Percentiles rank a stretch among this genome's conserved stretches.
Evolutionary conservation across 2,329 filamentous ascomycete species (phyloP).

Genomic region (Neofusicoccum sp.): DNA sequence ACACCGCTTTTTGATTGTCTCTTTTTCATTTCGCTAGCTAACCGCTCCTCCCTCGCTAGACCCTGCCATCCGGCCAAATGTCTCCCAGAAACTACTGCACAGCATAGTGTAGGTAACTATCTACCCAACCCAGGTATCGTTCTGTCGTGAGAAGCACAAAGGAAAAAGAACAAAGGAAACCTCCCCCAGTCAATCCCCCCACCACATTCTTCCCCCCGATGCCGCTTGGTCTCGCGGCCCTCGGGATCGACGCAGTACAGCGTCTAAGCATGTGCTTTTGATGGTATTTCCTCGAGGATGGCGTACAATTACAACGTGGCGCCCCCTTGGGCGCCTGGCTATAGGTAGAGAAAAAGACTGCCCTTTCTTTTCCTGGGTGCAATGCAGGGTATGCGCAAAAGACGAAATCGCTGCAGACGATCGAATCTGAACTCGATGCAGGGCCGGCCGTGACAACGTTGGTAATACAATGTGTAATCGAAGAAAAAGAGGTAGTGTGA

Average conservation of each 20-base stretch:
- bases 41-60: background rate
- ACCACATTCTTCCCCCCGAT: background rate
- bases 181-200: background rate
- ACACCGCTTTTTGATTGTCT: background rate
- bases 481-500: constrained; percentile 15
- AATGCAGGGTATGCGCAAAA: constrained; percentile 1
- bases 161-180: constrained; percentile 1
- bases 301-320: constrained; percentile 11
- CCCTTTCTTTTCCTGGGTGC: constrained; percentile 4
- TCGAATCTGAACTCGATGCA: constrained; percentile 1
- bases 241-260: background rate
- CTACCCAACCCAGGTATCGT: constrained; percentile 18
- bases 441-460: constrained; percentile 17
- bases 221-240: background rate
- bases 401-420: constrained; percentile 8
- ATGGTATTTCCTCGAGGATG: background rate
- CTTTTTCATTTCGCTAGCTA: constrained; percentile 14
- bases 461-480: constrained; percentile 16
- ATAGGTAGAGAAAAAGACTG: constrained; percentile 7
- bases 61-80: background rate
- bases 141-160: constrained; percentile 12
- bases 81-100: constrained; percentile 10
- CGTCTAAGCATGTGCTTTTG: background rate
- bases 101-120: constrained; percentile 1
- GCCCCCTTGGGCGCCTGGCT: constrained; percentile 1